Evolutionary conservation across 805 yeast genomes (phyloP), one percentile per base, ranked within the genome.

Genomic region (Lachancea meyersii): DNA sequence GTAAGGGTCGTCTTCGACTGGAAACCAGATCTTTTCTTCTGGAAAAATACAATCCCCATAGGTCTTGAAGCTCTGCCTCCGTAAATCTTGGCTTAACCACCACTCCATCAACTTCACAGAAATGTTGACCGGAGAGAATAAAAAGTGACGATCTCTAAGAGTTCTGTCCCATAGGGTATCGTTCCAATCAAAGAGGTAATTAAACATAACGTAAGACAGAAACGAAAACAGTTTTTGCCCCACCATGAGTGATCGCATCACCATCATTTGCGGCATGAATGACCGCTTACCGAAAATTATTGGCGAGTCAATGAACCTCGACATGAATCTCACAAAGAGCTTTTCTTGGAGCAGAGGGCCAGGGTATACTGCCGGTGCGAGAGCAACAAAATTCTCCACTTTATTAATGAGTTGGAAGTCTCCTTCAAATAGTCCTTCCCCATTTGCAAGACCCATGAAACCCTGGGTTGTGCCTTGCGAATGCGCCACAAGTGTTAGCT

Each of bases 381-480:
- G 64, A 0, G 91, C 86, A 22, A 86, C 69, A 55, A 86, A 86
- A 41, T 75, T 72, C 42, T 80, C 80, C 16, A 91, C 61, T 48
- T 78, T 80, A 3, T 67, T 63, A 36, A 78, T 77, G 30, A 77
- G 51, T 13, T 63, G 53, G 61, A 40, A 75, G 69, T 23, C 58
- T 8, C 51, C 47, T 21, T 54, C 48, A 31, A 55, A 57, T 2
- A 61, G 24, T 16, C 50, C 33, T 31, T 56, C 60, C 18, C 72
- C 73, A 40, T 68, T 65, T 14, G 82, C 73, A 27, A 93, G 66
- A 37, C 87, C 76, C 53, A 84, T 65, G 43, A 87, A 82, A 0
- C 83, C 72, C 61, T 89, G 96, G 0, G 96, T 79, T 1, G 96
- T 88, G 1, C 97, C 97, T 64, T 93, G 97, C 13, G 95, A 86